Evolutionary conservation across 2,329 filamentous ascomycete species (phyloP).

Genomic region (Tothia fuscella): DNA sequence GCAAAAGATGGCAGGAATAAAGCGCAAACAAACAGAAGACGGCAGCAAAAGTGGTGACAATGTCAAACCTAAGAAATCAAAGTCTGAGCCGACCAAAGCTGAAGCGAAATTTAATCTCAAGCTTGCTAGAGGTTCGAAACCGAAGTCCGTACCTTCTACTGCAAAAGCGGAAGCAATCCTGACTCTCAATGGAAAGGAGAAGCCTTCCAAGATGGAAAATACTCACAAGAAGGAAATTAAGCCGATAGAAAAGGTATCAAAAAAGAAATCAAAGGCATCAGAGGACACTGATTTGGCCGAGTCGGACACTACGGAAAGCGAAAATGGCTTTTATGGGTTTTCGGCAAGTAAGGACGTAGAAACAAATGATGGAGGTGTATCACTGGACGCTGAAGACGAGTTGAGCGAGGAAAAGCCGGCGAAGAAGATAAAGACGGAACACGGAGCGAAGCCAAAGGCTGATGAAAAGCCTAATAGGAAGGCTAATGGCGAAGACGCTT

Average conservation of each 20-base stretch:
- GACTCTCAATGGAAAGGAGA: conserved; percentile 11
- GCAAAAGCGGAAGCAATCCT: conserved; percentile 9
- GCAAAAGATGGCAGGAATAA: conserved; percentile 24
- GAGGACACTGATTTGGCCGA: conserved; percentile 25
- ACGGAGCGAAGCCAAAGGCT: neutral
- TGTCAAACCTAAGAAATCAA: conserved; percentile 30
- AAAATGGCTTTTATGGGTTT: conserved; percentile 25
- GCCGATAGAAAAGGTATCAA: conserved; percentile 14
- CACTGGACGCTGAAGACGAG: conserved; percentile 15
- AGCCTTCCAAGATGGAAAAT: conserved; percentile 24
- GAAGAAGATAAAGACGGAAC: neutral
- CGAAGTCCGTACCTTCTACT: conserved; percentile 18
- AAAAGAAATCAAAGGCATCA: conserved; percentile 15
- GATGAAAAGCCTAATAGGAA: conserved; percentile 1
- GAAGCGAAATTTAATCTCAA: conserved; percentile 2
- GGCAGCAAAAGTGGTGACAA: conserved; percentile 14
- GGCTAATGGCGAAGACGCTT: neutral
- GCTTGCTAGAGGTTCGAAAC: conserved; percentile 15
- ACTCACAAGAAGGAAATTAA: conserved; percentile 11
- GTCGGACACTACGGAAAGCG: conserved; percentile 24
- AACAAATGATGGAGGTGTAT: conserved; percentile 5
- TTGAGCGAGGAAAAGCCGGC: neutral
- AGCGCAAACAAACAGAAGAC: conserved; percentile 25
- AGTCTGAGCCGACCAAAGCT: conserved; percentile 12
- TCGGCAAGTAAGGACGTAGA: conserved; percentile 14